Evolutionary conservation across 73 alveolate species (phyloP).

Genomic region (Paramecium caudatum): DNA sequence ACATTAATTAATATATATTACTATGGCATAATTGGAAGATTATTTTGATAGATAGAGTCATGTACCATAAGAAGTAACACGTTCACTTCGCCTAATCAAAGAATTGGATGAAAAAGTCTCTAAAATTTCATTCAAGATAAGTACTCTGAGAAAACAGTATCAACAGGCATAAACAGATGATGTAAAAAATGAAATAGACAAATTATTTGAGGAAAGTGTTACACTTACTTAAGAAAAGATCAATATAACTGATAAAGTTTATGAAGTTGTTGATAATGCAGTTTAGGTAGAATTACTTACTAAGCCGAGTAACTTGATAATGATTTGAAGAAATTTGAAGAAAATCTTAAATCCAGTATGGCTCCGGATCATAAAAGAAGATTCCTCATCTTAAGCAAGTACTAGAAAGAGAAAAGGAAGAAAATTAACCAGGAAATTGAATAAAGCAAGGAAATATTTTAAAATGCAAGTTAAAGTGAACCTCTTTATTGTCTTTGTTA

Average conservation of each 20-base stretch:
- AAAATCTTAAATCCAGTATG: constrained; percentile 31
- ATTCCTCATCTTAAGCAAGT: constrained; percentile 25
- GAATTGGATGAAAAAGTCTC: constrained; percentile 65
- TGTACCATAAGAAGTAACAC: constrained; percentile 57
- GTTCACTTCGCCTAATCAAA: constrained; percentile 22
- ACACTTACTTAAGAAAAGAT: constrained; percentile 38
- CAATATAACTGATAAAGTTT: constrained; percentile 24
- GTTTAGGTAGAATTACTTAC: neutral
- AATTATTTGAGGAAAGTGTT: constrained; percentile 21
- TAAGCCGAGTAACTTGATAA: constrained; percentile 30
- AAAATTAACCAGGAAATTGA: constrained; percentile 60
- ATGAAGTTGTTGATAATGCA: constrained; percentile 60
- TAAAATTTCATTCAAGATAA: neutral
- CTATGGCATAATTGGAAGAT: constrained; percentile 69
- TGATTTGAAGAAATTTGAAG: constrained; percentile 67
- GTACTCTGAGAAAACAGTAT: neutral
- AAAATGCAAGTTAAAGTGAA: constrained; percentile 56
- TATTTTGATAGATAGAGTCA: constrained; percentile 66
- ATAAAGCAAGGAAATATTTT: constrained; percentile 62
- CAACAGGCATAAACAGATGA: neutral
- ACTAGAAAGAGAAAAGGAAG: constrained; percentile 60
- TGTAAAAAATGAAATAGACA: neutral
- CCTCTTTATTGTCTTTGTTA: constrained; percentile 55
- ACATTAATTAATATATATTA: neutral
- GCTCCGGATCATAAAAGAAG: constrained; percentile 70